Evolutionary conservation across 2,329 filamentous ascomycete species (phyloP), one percentile per base, ranked within the genome.

Genomic region (Calycina herbarum): DNA sequence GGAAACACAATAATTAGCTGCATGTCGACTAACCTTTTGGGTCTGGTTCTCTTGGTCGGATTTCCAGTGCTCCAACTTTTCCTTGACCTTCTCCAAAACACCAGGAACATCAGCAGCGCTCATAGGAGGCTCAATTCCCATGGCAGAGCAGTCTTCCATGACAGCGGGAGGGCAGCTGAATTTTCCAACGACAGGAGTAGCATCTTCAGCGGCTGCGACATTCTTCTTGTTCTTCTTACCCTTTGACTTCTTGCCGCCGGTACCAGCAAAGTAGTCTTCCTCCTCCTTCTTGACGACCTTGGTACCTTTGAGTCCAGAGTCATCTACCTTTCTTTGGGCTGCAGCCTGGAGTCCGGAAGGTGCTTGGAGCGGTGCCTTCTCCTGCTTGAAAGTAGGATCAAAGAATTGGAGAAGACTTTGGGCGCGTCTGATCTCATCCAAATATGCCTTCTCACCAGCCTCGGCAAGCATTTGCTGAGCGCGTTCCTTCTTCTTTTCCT

Each of bases 31-130:
- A 81, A 97, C 95, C 82, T 92, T 90, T 78, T 95, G 87, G 24
- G 95, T 99, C 85, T 97, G 93, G 70, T 86, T 84, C 65, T 90
- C 87, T 83, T 98, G 95, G 80, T 97, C 91, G 62, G 86, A 83
- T 85, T 96, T 97, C 93, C 94, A 99, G 79, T 90, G 85, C 35
- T 88, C 88, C 62, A 98, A 85, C 86, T 98, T 98, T 76, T 88
- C 91, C 81, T 94, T 93, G 74, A 98, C 86, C 83, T 97, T 94
- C 83, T 97, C 93, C 58, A 92, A 82, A 15, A 91, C 87, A 67
- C 83, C 82, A 31, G 94, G 88, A 15, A 98, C 89, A 74, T 97
- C 94, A 64, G 88, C 85, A 75, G 93, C 87, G 79, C 88, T 91
- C 85, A 94, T 93, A 38, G 95, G 95, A 62, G 94, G 91, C 66